Evolutionary conservation across 345 rosid species (phyloP).

Genomic region (Abelmoschus esculentus): DNA sequence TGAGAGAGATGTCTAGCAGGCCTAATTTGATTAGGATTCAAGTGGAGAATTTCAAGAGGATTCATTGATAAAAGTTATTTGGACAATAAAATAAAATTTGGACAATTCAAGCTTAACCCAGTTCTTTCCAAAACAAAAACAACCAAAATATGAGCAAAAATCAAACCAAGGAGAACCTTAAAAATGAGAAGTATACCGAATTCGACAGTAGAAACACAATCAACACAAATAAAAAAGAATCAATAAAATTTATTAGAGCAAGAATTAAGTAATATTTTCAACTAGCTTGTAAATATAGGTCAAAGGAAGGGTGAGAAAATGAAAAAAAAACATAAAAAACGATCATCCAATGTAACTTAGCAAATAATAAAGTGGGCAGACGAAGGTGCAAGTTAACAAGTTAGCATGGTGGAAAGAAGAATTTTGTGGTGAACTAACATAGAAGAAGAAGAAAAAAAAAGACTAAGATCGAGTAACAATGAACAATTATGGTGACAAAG

Average conservation of each 20-base stretch:
- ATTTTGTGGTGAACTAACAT: no score
- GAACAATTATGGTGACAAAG: no score
- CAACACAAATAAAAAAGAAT: background rate
- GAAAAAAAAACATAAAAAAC: background rate
- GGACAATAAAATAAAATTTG: constrained; percentile 1
- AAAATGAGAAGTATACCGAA: constrained; percentile 8
- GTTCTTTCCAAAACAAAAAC: constrained; percentile 9
- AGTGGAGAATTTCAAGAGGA: constrained; percentile 50
- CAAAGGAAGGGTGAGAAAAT: background rate
- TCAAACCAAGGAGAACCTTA: constrained; percentile 18
- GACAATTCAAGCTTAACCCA: constrained; percentile 8
- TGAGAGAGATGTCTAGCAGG: constrained; percentile 40
- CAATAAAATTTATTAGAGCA: background rate
- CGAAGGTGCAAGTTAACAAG: constrained; percentile 4
- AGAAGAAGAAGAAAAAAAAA: no score
- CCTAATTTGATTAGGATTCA: constrained; percentile 43
- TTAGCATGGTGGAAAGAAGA: no score
- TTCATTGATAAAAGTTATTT: constrained; percentile 37
- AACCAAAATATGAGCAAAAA: constrained; percentile 11
- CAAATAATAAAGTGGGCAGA: background rate
- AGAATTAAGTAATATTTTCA: background rate
- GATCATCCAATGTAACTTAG: constrained; percentile 9
- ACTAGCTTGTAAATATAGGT: constrained; percentile 9
- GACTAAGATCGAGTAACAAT: no score
- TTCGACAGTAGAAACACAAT: background rate